Evolutionary conservation across 192 early-diverging fungal species (phyloP).

Genomic region (Backusella tarrabulga): DNA sequence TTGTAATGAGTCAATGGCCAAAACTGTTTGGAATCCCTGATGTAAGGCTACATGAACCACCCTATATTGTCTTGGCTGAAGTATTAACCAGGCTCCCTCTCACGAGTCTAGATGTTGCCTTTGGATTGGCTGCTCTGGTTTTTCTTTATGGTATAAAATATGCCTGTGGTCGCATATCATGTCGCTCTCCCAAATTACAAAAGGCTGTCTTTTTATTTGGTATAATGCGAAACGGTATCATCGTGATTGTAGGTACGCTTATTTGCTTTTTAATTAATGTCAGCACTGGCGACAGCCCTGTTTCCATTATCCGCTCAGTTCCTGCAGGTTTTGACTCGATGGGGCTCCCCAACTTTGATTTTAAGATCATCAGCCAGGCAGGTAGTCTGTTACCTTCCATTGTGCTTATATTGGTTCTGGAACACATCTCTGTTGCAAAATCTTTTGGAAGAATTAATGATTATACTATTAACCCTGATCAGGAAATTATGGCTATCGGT

Average conservation of each 20-base stretch:
- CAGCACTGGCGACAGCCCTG: conserved; percentile 32
- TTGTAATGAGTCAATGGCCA: conserved; percentile 77
- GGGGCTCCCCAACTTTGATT: conserved; percentile 38
- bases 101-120: conserved; percentile 55
- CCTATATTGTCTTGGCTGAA: conserved; percentile 74
- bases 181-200: conserved; percentile 16
- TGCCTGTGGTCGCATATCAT: conserved; percentile 19
- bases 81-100: conserved; percentile 39
- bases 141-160: conserved; percentile 34
- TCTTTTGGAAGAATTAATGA: conserved; percentile 84
- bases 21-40: conserved; percentile 76
- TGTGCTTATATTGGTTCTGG: conserved; percentile 76
- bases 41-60: conserved; percentile 71
- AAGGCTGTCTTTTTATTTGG: conserved; percentile 57
- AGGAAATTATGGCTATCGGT: conserved; percentile 90
- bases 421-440: conserved; percentile 89
- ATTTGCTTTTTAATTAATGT: conserved; percentile 58
- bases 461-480: conserved; percentile 75
- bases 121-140: conserved; percentile 50
- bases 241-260: conserved; percentile 65
- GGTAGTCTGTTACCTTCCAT: conserved; percentile 58
- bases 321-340: conserved; percentile 71
- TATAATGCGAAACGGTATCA: conserved; percentile 70
- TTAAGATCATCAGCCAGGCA: conserved; percentile 37
- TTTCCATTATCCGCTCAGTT: conserved; percentile 67